Base-by-base conservation (phyloP, 2,329 filamentous ascomycete genomes). In the Exserohilum rostratum region DNA sequence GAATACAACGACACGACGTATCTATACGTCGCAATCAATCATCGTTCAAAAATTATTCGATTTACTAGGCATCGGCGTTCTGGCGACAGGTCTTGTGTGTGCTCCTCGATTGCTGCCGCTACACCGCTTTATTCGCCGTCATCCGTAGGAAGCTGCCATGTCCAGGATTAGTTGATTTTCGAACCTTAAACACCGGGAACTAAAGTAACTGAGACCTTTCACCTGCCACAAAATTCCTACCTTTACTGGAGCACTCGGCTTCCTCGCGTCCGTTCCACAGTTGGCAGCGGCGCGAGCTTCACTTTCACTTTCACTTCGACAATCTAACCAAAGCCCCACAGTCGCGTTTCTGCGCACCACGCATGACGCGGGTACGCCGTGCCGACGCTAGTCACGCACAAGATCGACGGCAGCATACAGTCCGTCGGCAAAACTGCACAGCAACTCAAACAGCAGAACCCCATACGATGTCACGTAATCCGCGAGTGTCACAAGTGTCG, bases 261-360 rank as follows among this genome's bases (percentile, higher is more conserved):
- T 18, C 10, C 10, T 22, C 18, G 12, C 9, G n/a, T 13, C 6
- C 6, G 13, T 30, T 35, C 15, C n/a, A 6, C 25, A 13, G 9
- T 38, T 25, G 13, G n/a, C 27, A 18, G 11, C n/a, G 6, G 25
- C 3, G 9, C 17, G 34, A 33, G 11, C 11, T 22, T 38, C 38
- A 44, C 18, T 10, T 43, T 55, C 46, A 42, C 52, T 15, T 42
- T 46, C 52, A 51, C 47, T 17, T 42, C 40, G 30, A 51, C 10
- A 35, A 11, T n/a, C 29, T 22, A 7, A 20, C 20, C 29, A 2
- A 4, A 17, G 12, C 22, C 35, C 17, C 17, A 12, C 35, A 25
- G 22, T 4, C n/a, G 27, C 33, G 18, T 25, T 10, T 25, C n/a
- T 17, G 15, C 29, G 13, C 13, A 3, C 30, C n/a, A n/a, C 13